These are phyloP conservation scores for Tillandsia fasciculata DNA, from an alignment of 176 grass and related monocot species.

Conservation along the genomic window DNA sequence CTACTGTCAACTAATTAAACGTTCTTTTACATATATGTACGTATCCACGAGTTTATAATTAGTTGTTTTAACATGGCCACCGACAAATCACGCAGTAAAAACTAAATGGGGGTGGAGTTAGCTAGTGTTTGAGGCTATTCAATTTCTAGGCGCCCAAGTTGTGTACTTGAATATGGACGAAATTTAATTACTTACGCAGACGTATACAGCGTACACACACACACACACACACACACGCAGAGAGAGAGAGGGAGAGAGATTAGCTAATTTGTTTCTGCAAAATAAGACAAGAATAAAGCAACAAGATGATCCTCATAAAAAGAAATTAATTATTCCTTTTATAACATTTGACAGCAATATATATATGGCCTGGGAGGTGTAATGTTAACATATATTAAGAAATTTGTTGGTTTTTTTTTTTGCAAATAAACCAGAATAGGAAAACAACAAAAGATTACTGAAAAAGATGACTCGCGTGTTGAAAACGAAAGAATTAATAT, in stretches of 20 bases:
- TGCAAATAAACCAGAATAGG: no score
- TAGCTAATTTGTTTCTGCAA: conserved; percentile 11
- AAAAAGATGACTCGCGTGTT: conserved; percentile 2
- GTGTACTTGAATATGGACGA: background rate
- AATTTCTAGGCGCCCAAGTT: background rate
- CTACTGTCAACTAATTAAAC: no score
- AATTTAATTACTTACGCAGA: background rate
- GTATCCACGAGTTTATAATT: background rate
- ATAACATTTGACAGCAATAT: no score
- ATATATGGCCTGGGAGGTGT: no score
- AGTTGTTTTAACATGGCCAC: background rate
- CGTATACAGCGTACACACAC: background rate
- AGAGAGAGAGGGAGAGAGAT: background rate
- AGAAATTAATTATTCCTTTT: no score
- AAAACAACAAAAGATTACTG: conserved; percentile 26
- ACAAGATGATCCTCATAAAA: conserved; percentile 25
- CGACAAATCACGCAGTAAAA: conserved; percentile 1
- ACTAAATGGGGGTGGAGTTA: background rate
- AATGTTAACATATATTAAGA: no score
- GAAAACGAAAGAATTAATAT: no score
- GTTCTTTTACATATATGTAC: no score
- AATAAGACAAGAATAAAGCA: conserved; percentile 26
- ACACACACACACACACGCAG: background rate
- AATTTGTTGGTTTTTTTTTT: no score
- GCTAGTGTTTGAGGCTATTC: background rate